Evolutionary conservation across 352 stramenopile genomes (phyloP).

Genomic region (Globisporangium paroecandrum): DNA sequence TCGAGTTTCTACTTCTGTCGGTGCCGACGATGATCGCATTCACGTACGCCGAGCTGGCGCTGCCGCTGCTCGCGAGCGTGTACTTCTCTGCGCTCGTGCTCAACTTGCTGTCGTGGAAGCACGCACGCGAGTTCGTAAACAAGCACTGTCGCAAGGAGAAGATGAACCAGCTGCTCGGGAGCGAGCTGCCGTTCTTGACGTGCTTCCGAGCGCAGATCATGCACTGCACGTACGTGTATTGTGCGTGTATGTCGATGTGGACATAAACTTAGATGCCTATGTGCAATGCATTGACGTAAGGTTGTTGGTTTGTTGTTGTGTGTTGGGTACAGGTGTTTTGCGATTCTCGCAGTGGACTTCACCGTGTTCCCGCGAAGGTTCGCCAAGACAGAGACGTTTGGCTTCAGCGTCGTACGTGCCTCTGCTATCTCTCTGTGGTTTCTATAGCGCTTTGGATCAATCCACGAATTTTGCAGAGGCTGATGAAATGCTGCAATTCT

Average conservation of each 20-base stretch:
- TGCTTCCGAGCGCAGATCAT: slow-evolving; percentile 82
- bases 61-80: slow-evolving; percentile 53
- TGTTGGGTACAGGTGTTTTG: slow-evolving; percentile 50
- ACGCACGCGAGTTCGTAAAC: slow-evolving; percentile 66
- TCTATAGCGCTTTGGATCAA: background rate
- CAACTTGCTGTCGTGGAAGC: slow-evolving; percentile 60
- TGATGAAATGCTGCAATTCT: background rate
- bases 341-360: slow-evolving; percentile 99
- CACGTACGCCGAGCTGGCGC: slow-evolving; percentile 52
- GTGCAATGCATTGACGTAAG: background rate
- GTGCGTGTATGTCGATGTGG: background rate
- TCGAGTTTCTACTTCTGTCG: slow-evolving; percentile 70
- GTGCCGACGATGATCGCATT: slow-evolving; percentile 75
- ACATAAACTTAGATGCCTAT: background rate
- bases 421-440: background rate
- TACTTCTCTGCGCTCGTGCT: slow-evolving; percentile 53
- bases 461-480: background rate
- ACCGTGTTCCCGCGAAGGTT: slow-evolving; percentile 94
- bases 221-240: slow-evolving; percentile 61
- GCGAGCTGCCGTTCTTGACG: slow-evolving; percentile 74
- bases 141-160: slow-evolving; percentile 84
- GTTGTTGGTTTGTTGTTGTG: background rate
- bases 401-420: slow-evolving; percentile 89
- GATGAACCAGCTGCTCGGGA: slow-evolving; percentile 69
- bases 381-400: slow-evolving; percentile 94